phyloP scores from a whole-genome alignment of 1,139 yeast species.

The Magnusiomyces tetraspermus region DNA sequence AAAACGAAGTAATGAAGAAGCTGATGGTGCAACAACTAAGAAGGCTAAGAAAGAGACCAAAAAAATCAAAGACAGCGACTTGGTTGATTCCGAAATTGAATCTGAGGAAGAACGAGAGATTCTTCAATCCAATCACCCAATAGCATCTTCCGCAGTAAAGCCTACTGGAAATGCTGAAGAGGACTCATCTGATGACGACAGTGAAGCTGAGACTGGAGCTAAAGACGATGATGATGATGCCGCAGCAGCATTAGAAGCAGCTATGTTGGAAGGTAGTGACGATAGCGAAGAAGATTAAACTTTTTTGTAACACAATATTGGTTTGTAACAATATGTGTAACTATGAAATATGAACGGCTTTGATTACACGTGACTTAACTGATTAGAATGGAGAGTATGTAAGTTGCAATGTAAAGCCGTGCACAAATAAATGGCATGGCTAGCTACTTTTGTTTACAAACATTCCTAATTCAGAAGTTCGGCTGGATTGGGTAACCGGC shows the following conservation, averaged over 20 bases:
- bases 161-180: not conserved
- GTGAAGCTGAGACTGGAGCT: not conserved
- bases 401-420: not conserved
- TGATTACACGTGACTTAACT: too few relatives aligned
- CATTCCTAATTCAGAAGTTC: too few relatives aligned
- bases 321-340: too few relatives aligned
- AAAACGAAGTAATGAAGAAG: not conserved
- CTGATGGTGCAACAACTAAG: not conserved
- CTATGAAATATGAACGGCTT: not conserved
- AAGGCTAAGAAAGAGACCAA: constrained; percentile 1
- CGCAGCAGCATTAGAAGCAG: constrained; percentile 3
- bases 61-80: not conserved
- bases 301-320: too few relatives aligned
- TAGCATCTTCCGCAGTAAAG: not conserved
- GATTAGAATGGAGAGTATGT: too few relatives aligned
- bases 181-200: not conserved
- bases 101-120: not conserved
- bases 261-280: not conserved
- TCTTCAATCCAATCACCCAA: not conserved
- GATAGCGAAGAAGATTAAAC: constrained; percentile 1
- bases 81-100: not conserved
- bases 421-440: not conserved
- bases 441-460: too few relatives aligned
- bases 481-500: not conserved
- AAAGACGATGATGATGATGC: not conserved